Percentiles rank a stretch among this genome's conserved stretches.
Evolutionary conservation across 139 green algal genomes (phyloP).

Genomic region (Chlorella sp.): DNA sequence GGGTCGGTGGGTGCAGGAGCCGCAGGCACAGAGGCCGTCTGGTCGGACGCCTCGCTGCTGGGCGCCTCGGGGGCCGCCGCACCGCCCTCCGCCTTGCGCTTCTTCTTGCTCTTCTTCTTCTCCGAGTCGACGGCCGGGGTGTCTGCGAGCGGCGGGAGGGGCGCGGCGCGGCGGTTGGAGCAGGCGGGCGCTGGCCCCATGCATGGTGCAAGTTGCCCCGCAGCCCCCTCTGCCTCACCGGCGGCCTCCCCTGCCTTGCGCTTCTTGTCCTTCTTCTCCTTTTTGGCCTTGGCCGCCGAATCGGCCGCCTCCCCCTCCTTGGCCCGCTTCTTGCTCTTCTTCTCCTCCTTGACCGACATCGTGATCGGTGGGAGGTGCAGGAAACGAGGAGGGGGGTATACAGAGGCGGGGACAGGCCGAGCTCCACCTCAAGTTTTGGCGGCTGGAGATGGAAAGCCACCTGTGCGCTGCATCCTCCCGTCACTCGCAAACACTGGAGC

Average conservation of each 20-base stretch:
- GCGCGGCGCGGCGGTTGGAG: neutral
- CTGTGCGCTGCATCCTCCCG: too few relatives aligned
- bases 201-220: neutral
- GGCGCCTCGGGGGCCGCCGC: slow-evolving; percentile 4
- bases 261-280: slow-evolving; percentile 35
- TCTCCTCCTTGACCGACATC: neutral
- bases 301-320: slow-evolving; percentile 32
- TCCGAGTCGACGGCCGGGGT: slow-evolving; percentile 5
- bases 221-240: neutral
- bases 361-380: neutral
- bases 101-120: slow-evolving; percentile 34
- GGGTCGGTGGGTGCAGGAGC: slow-evolving; percentile 42
- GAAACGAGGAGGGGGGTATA: too few relatives aligned
- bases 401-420: too few relatives aligned
- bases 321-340: neutral
- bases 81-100: slow-evolving; percentile 4
- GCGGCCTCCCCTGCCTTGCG: slow-evolving; percentile 10
- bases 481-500: too few relatives aligned
- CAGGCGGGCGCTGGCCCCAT: neutral
- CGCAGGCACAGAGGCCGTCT: neutral
- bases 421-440: too few relatives aligned
- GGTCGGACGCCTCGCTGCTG: neutral
- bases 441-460: too few relatives aligned
- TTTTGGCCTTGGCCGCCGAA: slow-evolving; percentile 15
- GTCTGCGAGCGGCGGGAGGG: neutral